A percentile compares a stretch with the other conserved stretches of the same genome.
Conservation (phyloP, 192 early-diverging fungal species). For the Podila verticillata region DNA sequence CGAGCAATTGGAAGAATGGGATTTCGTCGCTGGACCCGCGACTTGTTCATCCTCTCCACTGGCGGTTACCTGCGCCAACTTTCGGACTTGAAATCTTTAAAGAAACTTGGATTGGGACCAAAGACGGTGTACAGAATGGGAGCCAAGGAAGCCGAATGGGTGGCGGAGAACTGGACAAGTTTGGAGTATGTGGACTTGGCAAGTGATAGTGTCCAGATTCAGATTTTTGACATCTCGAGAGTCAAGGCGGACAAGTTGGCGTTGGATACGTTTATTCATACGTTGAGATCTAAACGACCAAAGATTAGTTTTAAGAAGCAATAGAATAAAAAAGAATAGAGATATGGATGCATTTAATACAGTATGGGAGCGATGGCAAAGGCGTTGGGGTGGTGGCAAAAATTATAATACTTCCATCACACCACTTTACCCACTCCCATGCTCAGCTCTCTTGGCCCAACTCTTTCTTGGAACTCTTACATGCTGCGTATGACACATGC, state of each 20-base stretch:
- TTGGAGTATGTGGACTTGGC: conserved; percentile 14
- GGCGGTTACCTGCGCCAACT: conserved; percentile 16
- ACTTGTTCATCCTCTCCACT: conserved; percentile 9
- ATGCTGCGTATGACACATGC: too few species aligned
- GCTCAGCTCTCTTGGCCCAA: too few species aligned
- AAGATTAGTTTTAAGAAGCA: conserved; percentile 9
- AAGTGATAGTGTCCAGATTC: background rate
- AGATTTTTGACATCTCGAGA: conserved; percentile 18
- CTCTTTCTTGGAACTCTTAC: too few species aligned
- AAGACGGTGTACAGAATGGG: conserved; percentile 17
- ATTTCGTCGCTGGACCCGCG: conserved; percentile 15
- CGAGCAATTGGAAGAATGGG: conserved; percentile 16
- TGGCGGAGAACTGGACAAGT: conserved; percentile 17
- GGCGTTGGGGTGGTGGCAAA: too few species aligned
- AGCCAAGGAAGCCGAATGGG: conserved; percentile 20
- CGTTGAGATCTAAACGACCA: conserved; percentile 14
- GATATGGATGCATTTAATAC: too few species aligned
- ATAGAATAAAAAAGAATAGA: background rate
- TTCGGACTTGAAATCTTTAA: conserved; percentile 12
- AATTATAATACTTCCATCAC: too few species aligned
- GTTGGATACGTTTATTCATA: conserved; percentile 24
- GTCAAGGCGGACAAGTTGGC: conserved; percentile 20
- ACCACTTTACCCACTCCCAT: too few species aligned
- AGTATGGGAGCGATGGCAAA: too few species aligned
- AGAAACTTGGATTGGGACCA: conserved; percentile 13